phyloP scores from a whole-genome alignment of 345 rosid species.

The Nephelium lappaceum region DNA sequence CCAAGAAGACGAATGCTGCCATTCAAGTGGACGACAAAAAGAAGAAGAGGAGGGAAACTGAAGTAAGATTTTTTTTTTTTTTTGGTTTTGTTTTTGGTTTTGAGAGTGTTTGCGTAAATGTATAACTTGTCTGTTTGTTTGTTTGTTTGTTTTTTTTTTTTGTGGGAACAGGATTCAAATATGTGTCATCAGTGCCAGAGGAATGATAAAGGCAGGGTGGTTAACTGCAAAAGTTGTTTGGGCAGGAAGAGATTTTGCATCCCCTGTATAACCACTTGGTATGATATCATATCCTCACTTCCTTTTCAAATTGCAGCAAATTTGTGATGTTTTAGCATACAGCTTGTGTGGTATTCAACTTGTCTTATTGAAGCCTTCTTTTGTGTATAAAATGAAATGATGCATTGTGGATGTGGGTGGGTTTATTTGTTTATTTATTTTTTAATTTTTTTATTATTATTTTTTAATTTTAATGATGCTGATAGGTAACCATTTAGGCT shows the following conservation, averaged over 20 bases:
- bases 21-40: too few species aligned
- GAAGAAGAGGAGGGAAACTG: not conserved
- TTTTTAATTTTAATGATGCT: too few species aligned
- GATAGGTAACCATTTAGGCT: not conserved
- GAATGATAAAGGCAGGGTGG: slow-evolving; percentile 52
- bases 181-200: slow-evolving; percentile 76
- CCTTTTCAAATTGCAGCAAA: too few species aligned
- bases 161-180: slow-evolving; percentile 11
- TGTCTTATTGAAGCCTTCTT: not conserved
- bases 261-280: slow-evolving; percentile 51
- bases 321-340: not conserved
- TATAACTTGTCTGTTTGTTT: not conserved
- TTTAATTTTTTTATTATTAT: too few species aligned
- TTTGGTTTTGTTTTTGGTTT: not conserved
- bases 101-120: not conserved
- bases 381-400: not conserved
- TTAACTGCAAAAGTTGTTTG: slow-evolving; percentile 45
- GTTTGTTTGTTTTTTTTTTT: not conserved
- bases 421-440: too few species aligned
- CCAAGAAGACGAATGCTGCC: too few species aligned
- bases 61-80: not conserved
- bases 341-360: not conserved
- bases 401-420: not conserved
- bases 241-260: slow-evolving; percentile 51
- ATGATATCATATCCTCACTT: not conserved